Base-by-base conservation (phyloP, 345 rosid genomes). In the Pistacia atlantica region DNA sequence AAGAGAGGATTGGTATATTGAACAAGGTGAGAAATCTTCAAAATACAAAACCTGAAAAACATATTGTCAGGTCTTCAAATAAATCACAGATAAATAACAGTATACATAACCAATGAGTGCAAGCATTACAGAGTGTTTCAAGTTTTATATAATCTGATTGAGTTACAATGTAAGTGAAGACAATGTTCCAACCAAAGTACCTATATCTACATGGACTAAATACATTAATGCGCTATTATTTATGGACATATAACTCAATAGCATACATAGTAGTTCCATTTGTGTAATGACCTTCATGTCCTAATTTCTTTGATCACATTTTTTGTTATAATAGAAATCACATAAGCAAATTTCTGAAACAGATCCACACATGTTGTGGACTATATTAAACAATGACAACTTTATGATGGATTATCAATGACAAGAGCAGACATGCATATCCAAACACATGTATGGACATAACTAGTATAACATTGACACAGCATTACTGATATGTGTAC, bases 1-100 rank as follows among this genome's bases (percentile, higher is more conserved):
- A 65, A 89, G 79, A 73, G 86, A 81, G 78, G 87, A 70, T 52
- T 78, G 81, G 66, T 90, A 77, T 65, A 89, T 70, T 48, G 89
- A 72, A 79, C 84, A 81, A 72, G 90, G 92, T n/a, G 80, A 83
- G 85, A 90, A 96, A 79, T 91, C 88, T 63, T 89, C 84, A 13
- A 91, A 93, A 80, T 85, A 88, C 81, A 93, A 55, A 78, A 93
- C 94, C 99, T 96, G 85, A 79, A 79, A 78, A 33, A 13, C 65
- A 56, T n/a, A 62, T 17, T 46, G 59, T 65, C 31, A 81, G 72
- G 55, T 57, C 67, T 76, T 28, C 61, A 63, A 75, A 67, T 76
- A 65, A 25, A 67, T 68, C 7, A 7, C 45, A 16, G 72, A 5
- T 45, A 45, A 25, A 65, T 46, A 37, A 48, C 16, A 57, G 12